Evolutionary conservation across 2,329 filamentous ascomycete species (phyloP).

Genomic region (Orbilia brochopaga): DNA sequence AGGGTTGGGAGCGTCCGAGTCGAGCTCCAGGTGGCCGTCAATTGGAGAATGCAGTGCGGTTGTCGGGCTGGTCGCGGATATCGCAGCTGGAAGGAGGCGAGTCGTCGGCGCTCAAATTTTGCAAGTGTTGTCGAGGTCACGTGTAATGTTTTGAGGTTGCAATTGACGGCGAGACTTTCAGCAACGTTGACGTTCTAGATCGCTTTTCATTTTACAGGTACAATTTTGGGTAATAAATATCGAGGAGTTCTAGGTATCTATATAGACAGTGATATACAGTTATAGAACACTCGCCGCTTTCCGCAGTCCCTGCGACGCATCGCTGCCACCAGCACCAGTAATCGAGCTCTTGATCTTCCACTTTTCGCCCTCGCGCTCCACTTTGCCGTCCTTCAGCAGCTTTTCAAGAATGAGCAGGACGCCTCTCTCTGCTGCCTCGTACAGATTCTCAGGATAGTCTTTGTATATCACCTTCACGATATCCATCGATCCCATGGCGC

Average conservation of each 20-base stretch:
- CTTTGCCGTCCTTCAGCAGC: conserved; percentile 74
- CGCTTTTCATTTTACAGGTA: no score
- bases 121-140: conserved; percentile 17
- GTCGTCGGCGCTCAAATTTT: conserved; percentile 25
- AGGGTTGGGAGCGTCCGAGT: conserved; percentile 1
- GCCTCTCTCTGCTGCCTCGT: conserved; percentile 76
- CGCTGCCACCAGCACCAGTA: conserved; percentile 52
- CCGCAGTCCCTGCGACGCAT: conserved; percentile 51
- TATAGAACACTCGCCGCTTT: conserved; percentile 44
- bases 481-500: conserved; percentile 69
- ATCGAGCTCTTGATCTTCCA: conserved; percentile 49
- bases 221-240: no score
- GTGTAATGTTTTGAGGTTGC: not conserved
- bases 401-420: conserved; percentile 80
- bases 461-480: conserved; percentile 87
- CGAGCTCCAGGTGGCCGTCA: conserved; percentile 22
- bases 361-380: conserved; percentile 55
- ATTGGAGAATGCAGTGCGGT: conserved; percentile 14
- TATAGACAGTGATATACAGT: not conserved
- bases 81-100: conserved; percentile 6
- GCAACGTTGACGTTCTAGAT: not conserved
- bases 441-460: conserved; percentile 76
- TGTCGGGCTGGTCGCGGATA: conserved; percentile 5
- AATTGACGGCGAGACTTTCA: not conserved
- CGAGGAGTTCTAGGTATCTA: not conserved